Evolutionary conservation across 345 rosid genomes (phyloP).

Genomic region (Pelargonium nanum): DNA sequence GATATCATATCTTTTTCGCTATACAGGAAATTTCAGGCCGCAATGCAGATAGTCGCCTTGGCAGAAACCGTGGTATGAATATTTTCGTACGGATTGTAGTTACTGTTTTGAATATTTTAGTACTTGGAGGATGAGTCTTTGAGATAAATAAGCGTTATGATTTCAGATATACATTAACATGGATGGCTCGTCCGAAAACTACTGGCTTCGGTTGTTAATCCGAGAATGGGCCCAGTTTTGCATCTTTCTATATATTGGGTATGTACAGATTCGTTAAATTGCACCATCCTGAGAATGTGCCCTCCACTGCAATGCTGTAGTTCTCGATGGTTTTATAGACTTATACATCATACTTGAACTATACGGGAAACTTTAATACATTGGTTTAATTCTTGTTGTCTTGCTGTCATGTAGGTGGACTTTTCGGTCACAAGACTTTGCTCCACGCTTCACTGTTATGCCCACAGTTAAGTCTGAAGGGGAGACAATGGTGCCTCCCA

Average conservation of each 20-base stretch:
- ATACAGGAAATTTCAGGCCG: constrained; percentile 81
- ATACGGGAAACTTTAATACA: too few species aligned
- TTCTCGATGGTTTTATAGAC: too few species aligned
- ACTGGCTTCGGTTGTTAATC: constrained; percentile 71
- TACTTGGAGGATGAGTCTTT: constrained; percentile 1
- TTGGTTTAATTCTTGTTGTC: constrained; percentile 8
- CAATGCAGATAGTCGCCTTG: constrained; percentile 84
- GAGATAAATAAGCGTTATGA: constrained; percentile 8
- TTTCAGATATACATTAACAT: constrained; percentile 64
- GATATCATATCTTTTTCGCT: constrained; percentile 6
- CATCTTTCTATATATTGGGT: constrained; percentile 84
- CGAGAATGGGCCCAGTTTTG: constrained; percentile 88
- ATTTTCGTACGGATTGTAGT: not conserved
- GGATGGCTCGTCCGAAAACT: constrained; percentile 55
- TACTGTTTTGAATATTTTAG: too few species aligned
- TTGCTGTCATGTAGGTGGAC: constrained; percentile 51
- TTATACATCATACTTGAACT: too few species aligned
- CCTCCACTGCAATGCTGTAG: too few species aligned
- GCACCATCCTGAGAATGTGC: not conserved
- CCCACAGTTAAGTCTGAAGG: constrained; percentile 53
- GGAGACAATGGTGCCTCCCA: constrained; percentile 46
- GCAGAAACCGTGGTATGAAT: constrained; percentile 69
- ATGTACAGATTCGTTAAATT: constrained; percentile 10
- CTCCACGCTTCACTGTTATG: constrained; percentile 71
- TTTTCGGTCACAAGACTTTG: constrained; percentile 80